Evolutionary conservation across 2,329 filamentous ascomycete species (phyloP).

Genomic region (Blastomyces gilchristii): DNA sequence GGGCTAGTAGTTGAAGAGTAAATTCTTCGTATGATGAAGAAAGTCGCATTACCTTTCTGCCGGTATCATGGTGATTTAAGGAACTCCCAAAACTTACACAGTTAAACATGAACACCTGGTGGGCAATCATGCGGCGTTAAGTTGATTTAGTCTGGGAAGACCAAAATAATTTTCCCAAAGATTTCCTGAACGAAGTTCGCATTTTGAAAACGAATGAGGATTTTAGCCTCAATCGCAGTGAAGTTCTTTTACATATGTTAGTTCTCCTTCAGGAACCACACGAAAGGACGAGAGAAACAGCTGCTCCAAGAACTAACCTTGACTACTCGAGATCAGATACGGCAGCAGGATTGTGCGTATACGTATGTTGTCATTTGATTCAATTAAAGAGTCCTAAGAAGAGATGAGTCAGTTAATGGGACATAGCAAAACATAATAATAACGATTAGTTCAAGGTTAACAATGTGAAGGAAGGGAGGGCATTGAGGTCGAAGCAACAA

Average conservation of each 20-base stretch:
- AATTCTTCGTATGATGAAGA: background rate
- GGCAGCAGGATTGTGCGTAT: background rate
- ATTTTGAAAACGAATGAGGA: background rate
- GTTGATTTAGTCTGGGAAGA: background rate
- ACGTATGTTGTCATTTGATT: background rate
- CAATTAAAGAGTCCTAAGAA: background rate
- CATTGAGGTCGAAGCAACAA: no score
- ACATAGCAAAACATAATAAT: background rate
- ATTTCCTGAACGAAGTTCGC: background rate
- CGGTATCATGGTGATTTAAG: background rate
- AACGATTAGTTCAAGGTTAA: background rate
- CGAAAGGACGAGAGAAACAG: background rate
- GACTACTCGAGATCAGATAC: background rate
- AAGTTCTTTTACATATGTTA: background rate
- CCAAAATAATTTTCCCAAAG: background rate
- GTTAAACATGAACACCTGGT: background rate
- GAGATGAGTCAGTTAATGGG: background rate
- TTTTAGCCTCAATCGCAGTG: background rate
- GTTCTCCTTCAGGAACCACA: background rate
- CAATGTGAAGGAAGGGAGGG: background rate
- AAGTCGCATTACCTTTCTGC: background rate
- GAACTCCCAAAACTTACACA: background rate
- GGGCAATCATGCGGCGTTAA: background rate
- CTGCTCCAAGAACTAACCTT: background rate
- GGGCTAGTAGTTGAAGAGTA: background rate